phyloP scores from a whole-genome alignment of 257 asterid species.

The Fraxinus excelsior region DNA sequence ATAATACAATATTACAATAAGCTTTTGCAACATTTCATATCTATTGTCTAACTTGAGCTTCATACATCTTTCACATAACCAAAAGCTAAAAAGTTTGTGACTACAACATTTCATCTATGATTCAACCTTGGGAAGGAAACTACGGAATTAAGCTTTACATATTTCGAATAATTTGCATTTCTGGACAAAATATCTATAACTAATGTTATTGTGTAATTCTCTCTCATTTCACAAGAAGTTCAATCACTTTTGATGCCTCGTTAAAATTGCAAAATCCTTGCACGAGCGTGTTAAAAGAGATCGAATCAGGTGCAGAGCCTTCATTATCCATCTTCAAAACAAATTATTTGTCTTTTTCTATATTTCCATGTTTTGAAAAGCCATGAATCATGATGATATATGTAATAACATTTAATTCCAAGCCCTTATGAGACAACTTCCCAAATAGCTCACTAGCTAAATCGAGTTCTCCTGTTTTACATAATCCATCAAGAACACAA shows the following conservation, averaged over 20 bases:
- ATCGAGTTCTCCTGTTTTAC: too few relatives aligned
- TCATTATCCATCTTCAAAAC: conserved; percentile 45
- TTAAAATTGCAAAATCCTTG: conserved; percentile 54
- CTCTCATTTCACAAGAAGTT: conserved; percentile 61
- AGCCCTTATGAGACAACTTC: conserved; percentile 15
- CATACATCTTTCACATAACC: conserved; percentile 12
- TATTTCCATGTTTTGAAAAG: conserved; percentile 49
- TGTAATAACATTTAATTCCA: too few relatives aligned
- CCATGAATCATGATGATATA: conserved; percentile 26
- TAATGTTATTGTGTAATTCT: conserved; percentile 48
- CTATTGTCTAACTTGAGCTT: not conserved
- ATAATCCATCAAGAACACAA: too few relatives aligned
- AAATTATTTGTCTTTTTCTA: conserved; percentile 53
- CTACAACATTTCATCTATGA: not conserved
- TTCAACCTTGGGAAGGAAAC: conserved; percentile 38
- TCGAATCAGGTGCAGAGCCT: conserved; percentile 53
- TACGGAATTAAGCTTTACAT: conserved; percentile 52
- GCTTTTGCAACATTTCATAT: too few relatives aligned
- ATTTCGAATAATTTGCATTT: conserved; percentile 44
- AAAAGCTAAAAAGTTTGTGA: not conserved
- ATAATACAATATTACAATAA: too few relatives aligned
- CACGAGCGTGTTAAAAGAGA: conserved; percentile 62
- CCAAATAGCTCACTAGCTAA: too few relatives aligned
- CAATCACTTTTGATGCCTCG: conserved; percentile 48
- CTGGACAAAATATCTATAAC: conserved; percentile 66